Base-by-base conservation (phyloP, 2,329 filamentous ascomycete genomes). In the Colletotrichum nymphaeae region DNA sequence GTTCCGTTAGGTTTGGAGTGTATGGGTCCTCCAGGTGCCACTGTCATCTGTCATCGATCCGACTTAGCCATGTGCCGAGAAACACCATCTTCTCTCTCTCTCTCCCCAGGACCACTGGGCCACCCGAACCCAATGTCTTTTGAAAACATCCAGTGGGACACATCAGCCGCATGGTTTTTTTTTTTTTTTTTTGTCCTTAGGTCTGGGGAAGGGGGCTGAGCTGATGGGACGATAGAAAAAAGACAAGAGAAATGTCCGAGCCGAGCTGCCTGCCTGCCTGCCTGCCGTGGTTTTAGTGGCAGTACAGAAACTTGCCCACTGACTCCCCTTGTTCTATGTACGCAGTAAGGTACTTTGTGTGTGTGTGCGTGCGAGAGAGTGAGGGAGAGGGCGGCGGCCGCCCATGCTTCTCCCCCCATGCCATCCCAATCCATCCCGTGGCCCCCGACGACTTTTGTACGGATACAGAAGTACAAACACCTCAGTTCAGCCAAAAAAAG, bases 321-420 rank as follows among this genome's bases (percentile, higher is more conserved):
- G 35, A 26, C 32, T 19, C 7, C 24, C 22, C 14, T 28, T 35
- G 28, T 28, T 49, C 32, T 35, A 35, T 11, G 32, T 12, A 35
- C 32, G 1, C 32, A 35, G 32, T 35, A 35, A 35, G 32, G 8
- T 22, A 19, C 37, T 63, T 63, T n/a, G 11, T 52, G 26, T 37
- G 19, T 42, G 35, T 42, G 35, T 3, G 37, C 16, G 37, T 16
- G 37, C 0, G 5, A 42, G 14, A 42, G 14, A 42, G 37, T 6
- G 37, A 42, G 14, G 30, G 30, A 32, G 30, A 32, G 30, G 37
- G 55, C 56, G 65, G 57, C 57, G 14, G 66, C 66, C 66, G 58
- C 57, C 56, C 63, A 57, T 63, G 46, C 28, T 26, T 24, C 46
- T 53, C 46, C 9, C 32, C 26, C 32, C 26, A 19, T 37, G 42